Evolutionary conservation across 306 rosid genomes (phyloP), one percentile per base, ranked within the genome.

Genomic region (Quercus alba): DNA sequence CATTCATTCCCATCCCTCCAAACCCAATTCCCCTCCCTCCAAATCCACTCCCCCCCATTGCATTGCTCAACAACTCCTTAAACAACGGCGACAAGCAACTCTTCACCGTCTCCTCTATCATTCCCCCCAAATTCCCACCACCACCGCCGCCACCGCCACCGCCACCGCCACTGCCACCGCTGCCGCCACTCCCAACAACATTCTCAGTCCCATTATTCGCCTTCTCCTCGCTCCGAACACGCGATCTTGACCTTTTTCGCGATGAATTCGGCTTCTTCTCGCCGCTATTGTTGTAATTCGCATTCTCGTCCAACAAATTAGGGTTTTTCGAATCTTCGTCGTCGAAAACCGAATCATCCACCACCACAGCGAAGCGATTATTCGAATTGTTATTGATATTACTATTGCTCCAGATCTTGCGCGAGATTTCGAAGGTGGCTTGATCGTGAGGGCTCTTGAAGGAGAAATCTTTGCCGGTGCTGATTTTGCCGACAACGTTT

Each of bases 361-460:
- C 75, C 3, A 63, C 67, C 9, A 54, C 90, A 61, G 81, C 85
- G 58, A 80, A 73, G 5, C 85, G 90, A 3, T 49, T 49, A 3
- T 49, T 49, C 54, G 54, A 10, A 3, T 85, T 75, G 13, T 80
- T 58, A 6, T 55, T 62, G 35, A 11, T 30, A 4, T 69, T 73
- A 3, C 19, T 12, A 70, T 55, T 77, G 80, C 81, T 79, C 97
- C 97, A 93, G 86, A 93, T 91, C 91, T 83, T 87, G 52, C 84
- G 89, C 0, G 94, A 93, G 76, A 93, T 84, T 76, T 89, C 91
- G 70, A 93, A 93, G 75, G 90, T 84, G n/a, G 87, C 82, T 56
- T 87, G 88, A 72, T 93, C 96, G 79, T 93, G 97, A 8, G 90
- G 81, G 55, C 75, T 87, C 67, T 86, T 88, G 82, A 92, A 92